These are phyloP conservation scores for Sutorius eximius DNA, from an alignment of 1,284 basidiomycete genomes.

Conservation along the genomic window DNA sequence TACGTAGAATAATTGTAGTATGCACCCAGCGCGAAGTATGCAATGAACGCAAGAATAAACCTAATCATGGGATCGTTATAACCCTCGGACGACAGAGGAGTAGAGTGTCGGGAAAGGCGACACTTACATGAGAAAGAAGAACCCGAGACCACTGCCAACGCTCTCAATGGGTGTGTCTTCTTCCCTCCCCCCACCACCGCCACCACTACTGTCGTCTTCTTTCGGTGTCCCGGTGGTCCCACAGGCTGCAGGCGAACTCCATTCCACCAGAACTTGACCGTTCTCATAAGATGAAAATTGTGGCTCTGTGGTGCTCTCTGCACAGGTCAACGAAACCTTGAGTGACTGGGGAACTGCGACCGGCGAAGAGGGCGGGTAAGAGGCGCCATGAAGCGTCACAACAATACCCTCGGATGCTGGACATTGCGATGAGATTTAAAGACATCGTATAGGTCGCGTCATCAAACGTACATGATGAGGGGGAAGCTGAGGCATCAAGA, in stretches of 20 bases:
- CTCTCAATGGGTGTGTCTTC: slow-evolving; percentile 34
- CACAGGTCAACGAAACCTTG: slow-evolving; percentile 61
- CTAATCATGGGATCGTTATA: slow-evolving; percentile 38
- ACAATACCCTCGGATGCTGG: slow-evolving; percentile 48
- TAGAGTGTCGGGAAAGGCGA: background rate
- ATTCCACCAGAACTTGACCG: slow-evolving; percentile 53
- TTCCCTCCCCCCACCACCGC: slow-evolving; percentile 35
- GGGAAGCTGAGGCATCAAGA: slow-evolving; percentile 41
- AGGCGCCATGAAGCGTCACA: slow-evolving; percentile 58
- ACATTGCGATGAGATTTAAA: slow-evolving; percentile 7
- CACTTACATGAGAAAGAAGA: slow-evolving; percentile 80
- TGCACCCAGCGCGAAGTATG: slow-evolving; percentile 73
- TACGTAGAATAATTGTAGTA: slow-evolving; percentile 85
- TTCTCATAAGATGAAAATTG: slow-evolving; percentile 62
- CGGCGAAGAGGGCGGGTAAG: slow-evolving; percentile 53
- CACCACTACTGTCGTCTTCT: slow-evolving; percentile 37
- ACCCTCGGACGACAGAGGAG: background rate
- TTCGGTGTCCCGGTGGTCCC: slow-evolving; percentile 33
- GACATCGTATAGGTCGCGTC: background rate
- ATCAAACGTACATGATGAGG: slow-evolving; percentile 47
- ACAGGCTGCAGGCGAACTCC: slow-evolving; percentile 59
- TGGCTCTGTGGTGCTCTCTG: slow-evolving; percentile 44
- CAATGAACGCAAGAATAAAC: slow-evolving; percentile 60
- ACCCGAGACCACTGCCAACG: slow-evolving; percentile 75
- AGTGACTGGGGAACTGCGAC: slow-evolving; percentile 53